Percentiles rank a stretch among this genome's conserved stretches.
Evolutionary conservation across 441 rosid species (phyloP).

Genomic region (Aquilaria agallochum): DNA sequence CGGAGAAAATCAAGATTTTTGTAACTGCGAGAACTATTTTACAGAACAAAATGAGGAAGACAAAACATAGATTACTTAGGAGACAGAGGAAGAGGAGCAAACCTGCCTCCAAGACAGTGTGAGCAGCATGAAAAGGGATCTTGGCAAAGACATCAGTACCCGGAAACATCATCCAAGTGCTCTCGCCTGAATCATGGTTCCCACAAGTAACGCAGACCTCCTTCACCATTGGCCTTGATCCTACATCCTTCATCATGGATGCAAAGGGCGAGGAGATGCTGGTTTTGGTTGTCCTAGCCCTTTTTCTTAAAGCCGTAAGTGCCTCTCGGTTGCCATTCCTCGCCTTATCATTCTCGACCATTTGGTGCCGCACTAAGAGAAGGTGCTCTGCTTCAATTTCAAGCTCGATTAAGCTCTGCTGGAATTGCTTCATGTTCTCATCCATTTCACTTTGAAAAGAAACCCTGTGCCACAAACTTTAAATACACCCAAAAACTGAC

Average conservation of each 20-base stretch:
- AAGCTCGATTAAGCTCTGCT: conserved; percentile 42
- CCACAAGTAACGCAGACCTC: conserved; percentile 83
- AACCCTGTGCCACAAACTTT: too few relatives aligned
- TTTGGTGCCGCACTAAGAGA: conserved; percentile 48
- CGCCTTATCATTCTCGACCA: conserved; percentile 65
- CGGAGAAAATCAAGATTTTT: too few relatives aligned
- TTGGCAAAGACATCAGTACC: conserved; percentile 66
- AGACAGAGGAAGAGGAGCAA: background rate
- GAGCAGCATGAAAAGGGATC: conserved; percentile 84
- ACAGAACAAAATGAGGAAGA: too few relatives aligned
- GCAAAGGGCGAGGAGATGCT: conserved; percentile 66
- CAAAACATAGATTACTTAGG: too few relatives aligned
- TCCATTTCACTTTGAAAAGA: conserved; percentile 33
- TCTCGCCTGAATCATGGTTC: conserved; percentile 57
- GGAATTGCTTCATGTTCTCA: conserved; percentile 45
- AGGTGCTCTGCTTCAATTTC: conserved; percentile 77
- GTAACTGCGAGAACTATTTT: too few relatives aligned
- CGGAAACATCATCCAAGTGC: conserved; percentile 77
- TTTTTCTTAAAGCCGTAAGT: conserved; percentile 73
- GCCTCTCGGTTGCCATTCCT: conserved; percentile 83
- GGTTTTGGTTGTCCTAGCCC: conserved; percentile 70
- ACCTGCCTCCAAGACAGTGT: conserved; percentile 75
- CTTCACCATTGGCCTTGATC: conserved; percentile 56
- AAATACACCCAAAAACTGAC: too few relatives aligned
- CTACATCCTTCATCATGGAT: conserved; percentile 63